Conservation (phyloP, 805 yeast genomes). For the Yamadazyma sp. region DNA sequence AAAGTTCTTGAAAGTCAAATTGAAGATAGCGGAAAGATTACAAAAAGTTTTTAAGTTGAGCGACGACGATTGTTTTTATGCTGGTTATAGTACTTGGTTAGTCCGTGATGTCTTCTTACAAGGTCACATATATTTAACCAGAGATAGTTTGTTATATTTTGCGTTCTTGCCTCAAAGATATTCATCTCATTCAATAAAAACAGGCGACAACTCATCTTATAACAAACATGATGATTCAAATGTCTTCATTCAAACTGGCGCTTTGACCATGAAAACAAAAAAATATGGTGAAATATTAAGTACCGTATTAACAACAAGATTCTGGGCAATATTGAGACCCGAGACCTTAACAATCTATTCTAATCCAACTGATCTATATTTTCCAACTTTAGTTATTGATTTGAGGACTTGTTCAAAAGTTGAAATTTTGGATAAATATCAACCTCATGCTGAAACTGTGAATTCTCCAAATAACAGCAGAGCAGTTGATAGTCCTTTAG, state of each 20-base stretch:
- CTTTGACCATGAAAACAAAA: slow-evolving; percentile 36
- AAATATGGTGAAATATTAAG: slow-evolving; percentile 37
- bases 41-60: slow-evolving; percentile 40
- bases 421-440: slow-evolving; percentile 41
- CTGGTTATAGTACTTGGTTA: slow-evolving; percentile 77
- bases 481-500: slow-evolving; percentile 6
- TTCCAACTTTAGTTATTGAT: slow-evolving; percentile 76
- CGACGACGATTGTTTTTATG: slow-evolving; percentile 53
- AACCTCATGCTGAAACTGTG: slow-evolving; percentile 22
- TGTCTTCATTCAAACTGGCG: slow-evolving; percentile 30
- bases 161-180: slow-evolving; percentile 61
- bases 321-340: slow-evolving; percentile 78
- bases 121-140: slow-evolving; percentile 79
- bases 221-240: slow-evolving; percentile 22
- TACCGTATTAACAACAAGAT: slow-evolving; percentile 44
- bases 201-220: not conserved
- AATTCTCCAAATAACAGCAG: not conserved
- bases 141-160: slow-evolving; percentile 62
- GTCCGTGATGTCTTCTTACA: slow-evolving; percentile 78
- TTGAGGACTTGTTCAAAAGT: slow-evolving; percentile 60
- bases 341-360: slow-evolving; percentile 66
- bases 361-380: slow-evolving; percentile 76
- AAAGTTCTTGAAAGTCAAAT: slow-evolving; percentile 16
- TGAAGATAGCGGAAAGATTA: slow-evolving; percentile 33
- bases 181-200: not conserved